Conservation (phyloP, 805 yeast species). For the Candida loeiensis region DNA sequence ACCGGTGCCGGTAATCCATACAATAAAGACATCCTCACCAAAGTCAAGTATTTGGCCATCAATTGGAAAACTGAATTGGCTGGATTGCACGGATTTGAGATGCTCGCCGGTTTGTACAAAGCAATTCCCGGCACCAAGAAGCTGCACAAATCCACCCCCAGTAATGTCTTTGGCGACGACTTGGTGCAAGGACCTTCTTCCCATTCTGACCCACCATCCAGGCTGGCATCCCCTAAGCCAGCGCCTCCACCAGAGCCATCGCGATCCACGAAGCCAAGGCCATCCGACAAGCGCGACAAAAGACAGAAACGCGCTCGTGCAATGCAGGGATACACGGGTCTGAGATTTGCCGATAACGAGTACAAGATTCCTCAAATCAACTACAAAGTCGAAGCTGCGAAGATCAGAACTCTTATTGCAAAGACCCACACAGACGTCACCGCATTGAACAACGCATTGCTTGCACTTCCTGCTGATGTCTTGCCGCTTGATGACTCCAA, state of each 20-base stretch:
- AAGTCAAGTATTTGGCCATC: slow-evolving; percentile 48
- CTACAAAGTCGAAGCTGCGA: slow-evolving; percentile 68
- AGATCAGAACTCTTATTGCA: slow-evolving; percentile 63
- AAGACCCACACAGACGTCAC: slow-evolving; percentile 75
- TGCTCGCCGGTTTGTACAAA: slow-evolving; percentile 31
- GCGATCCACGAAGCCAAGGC: slow-evolving; percentile 5
- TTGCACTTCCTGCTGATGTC: slow-evolving; percentile 41
- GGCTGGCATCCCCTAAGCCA: slow-evolving; percentile 2
- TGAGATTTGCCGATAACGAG: slow-evolving; percentile 42
- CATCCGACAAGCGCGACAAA: not conserved
- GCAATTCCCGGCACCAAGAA: slow-evolving; percentile 3
- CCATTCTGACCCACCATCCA: not conserved
- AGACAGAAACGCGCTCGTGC: not conserved
- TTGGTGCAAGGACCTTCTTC: not conserved
- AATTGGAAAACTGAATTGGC: slow-evolving; percentile 66
- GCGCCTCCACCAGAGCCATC: slow-evolving; percentile 4
- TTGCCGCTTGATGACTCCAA: slow-evolving; percentile 61
- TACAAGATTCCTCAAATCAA: slow-evolving; percentile 67
- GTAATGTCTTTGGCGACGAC: slow-evolving; percentile 6
- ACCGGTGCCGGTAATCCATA: slow-evolving; percentile 37
- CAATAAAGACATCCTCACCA: slow-evolving; percentile 41
- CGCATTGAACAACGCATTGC: slow-evolving; percentile 52
- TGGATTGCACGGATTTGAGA: slow-evolving; percentile 46
- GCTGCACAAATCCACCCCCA: slow-evolving; percentile 1
- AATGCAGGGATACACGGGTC: slow-evolving; percentile 15